phyloP scores from a whole-genome alignment of 768 basidiomycete genomes.

The Macrolepiota fuliginosa region DNA sequence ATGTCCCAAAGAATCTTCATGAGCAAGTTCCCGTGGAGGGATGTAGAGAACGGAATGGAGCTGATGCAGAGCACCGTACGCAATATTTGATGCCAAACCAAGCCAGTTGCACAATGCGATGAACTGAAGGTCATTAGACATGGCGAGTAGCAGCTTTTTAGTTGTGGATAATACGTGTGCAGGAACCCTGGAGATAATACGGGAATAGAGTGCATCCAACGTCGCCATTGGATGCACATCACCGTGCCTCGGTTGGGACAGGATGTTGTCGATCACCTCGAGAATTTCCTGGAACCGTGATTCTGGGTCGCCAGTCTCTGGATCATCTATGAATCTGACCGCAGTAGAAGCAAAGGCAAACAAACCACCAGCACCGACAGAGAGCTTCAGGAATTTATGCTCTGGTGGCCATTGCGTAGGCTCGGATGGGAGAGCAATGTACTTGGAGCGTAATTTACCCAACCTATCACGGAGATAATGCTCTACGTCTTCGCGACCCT shows the following conservation, averaged over 20 bases:
- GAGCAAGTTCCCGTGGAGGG: background rate
- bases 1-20: background rate
- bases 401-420: background rate
- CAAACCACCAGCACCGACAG: background rate
- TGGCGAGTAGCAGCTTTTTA: background rate
- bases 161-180: background rate
- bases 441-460: constrained; percentile 1
- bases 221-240: background rate
- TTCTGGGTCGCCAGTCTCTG: background rate
- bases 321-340: background rate
- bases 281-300: background rate
- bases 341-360: background rate
- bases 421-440: background rate
- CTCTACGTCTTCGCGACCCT: constrained; percentile 17
- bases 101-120: background rate
- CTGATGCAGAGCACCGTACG: background rate
- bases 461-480: constrained; percentile 15
- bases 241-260: background rate
- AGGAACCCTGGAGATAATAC: background rate
- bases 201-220: background rate
- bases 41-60: background rate
- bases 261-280: background rate
- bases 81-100: background rate
- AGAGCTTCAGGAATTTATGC: background rate
- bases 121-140: background rate